phyloP scores from a whole-genome alignment of 148 eudicot species.

The Rhododendron griersonianum region DNA sequence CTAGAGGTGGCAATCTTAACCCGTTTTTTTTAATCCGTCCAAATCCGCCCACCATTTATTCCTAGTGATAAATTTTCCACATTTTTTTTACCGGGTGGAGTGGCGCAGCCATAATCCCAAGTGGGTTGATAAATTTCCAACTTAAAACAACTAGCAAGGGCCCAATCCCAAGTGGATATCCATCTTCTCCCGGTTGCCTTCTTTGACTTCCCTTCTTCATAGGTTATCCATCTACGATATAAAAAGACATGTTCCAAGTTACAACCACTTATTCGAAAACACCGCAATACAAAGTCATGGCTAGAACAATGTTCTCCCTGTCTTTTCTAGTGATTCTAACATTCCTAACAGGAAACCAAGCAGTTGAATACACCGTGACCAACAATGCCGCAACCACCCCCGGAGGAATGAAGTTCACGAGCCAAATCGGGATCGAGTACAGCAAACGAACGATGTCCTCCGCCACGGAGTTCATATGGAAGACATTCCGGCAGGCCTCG shows the following conservation, averaged over 20 bases:
- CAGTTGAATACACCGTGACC: conserved; percentile 26
- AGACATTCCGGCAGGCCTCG: conserved; percentile 26
- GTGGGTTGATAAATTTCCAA: too few relatives aligned
- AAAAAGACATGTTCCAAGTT: neutral
- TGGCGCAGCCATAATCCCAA: too few relatives aligned
- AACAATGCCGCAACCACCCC: conserved; percentile 19
- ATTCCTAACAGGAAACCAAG: neutral
- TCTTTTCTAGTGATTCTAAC: neutral
- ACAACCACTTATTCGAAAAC: neutral
- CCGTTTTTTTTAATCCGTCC: too few relatives aligned
- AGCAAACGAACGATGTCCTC: conserved; percentile 6
- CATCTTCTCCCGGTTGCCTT: too few relatives aligned
- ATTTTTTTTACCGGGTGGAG: too few relatives aligned
- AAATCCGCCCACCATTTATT: too few relatives aligned
- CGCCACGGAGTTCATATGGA: conserved; percentile 6
- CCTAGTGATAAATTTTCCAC: too few relatives aligned
- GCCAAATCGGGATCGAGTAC: conserved; percentile 25
- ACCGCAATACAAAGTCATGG: neutral
- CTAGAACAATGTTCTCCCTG: neutral
- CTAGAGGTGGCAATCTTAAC: too few relatives aligned
- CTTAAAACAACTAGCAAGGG: too few relatives aligned
- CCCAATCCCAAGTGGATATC: too few relatives aligned
- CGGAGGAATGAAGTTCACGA: conserved; percentile 28
- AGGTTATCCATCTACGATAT: neutral
- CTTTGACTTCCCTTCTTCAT: too few relatives aligned